Base-by-base conservation (phyloP, 1,284 basidiomycete species). In the Neotropicomus parvogracilis region DNA sequence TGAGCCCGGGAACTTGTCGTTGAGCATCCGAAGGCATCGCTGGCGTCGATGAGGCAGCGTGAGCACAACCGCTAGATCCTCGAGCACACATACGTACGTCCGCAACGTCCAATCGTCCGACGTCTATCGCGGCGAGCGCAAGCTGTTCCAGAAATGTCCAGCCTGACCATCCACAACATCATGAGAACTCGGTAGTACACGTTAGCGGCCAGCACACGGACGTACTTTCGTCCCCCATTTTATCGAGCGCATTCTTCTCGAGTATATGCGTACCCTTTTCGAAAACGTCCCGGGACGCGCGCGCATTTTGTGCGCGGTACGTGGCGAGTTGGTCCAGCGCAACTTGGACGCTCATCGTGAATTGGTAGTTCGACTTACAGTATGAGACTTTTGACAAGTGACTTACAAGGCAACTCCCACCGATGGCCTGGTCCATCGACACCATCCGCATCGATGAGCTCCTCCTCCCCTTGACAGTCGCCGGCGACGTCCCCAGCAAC, bases 111-210 rank as follows among this genome's bases (percentile, higher is more conserved):
- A 86, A 60, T 46, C 84, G 75, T 14, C 89, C 90, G 13, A 91
- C 68, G 62, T 98, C 95, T 44, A 97, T 72, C 1, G 95, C 82
- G 2, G 95, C 91, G 32, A 95, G 74, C 4, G 85, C 82, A 1
- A 97, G 74, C 63, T 97, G 94, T 64, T 98, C 95, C 13, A 95
- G 71, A 53, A 93, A 83, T 2, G 85, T 77, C 91, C 92, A 97
- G 55, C 78, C 90, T 93, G 57, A 13, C 9, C 31, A 28, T n/a
- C n/a, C n/a, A n/a, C n/a, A n/a, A n/a, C n/a, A n/a, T n/a, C n/a
- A n/a, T n/a, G n/a, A n/a, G n/a, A n/a, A n/a, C n/a, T n/a, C n/a
- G n/a, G n/a, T n/a, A n/a, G n/a, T n/a, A n/a, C n/a, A n/a, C n/a
- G n/a, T n/a, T n/a, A n/a, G n/a, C n/a, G n/a, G n/a, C n/a, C n/a